Percentiles rank a stretch among this genome's conserved stretches.
These are phyloP conservation scores for Coemansia sp. DNA, from an alignment of 192 early-diverging fungal genomes.

Conservation along the genomic window DNA sequence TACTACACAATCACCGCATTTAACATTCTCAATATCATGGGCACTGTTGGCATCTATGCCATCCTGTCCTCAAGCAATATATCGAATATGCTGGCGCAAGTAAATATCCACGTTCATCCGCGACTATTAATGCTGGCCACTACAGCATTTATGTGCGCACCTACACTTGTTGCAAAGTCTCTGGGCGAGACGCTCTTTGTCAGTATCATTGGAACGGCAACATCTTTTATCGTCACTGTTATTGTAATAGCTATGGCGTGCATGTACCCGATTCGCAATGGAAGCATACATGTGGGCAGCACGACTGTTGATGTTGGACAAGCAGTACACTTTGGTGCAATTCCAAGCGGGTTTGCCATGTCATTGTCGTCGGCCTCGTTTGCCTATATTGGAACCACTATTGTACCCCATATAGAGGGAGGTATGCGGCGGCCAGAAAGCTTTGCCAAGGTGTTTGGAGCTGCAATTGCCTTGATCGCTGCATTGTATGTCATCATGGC, in stretches of 20 bases:
- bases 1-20: slow-evolving; percentile 47
- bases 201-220: slow-evolving; percentile 68
- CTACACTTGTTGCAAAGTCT: slow-evolving; percentile 67
- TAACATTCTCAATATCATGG: slow-evolving; percentile 52
- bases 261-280: slow-evolving; percentile 39
- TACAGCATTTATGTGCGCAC: slow-evolving; percentile 59
- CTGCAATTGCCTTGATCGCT: slow-evolving; percentile 60
- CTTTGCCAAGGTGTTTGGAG: slow-evolving; percentile 62
- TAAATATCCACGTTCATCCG: slow-evolving; percentile 30
- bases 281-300: slow-evolving; percentile 26
- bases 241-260: slow-evolving; percentile 58
- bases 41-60: slow-evolving; percentile 42
- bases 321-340: slow-evolving; percentile 22
- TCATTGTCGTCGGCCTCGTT: slow-evolving; percentile 70
- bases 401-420: slow-evolving; percentile 76
- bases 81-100: slow-evolving; percentile 33
- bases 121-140: slow-evolving; percentile 52
- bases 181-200: slow-evolving; percentile 74
- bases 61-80: slow-evolving; percentile 50
- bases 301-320: slow-evolving; percentile 16
- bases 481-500: slow-evolving; percentile 71
- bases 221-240: slow-evolving; percentile 64
- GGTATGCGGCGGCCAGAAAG: slow-evolving; percentile 69
- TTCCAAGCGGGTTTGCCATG: slow-evolving; percentile 59
- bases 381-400: slow-evolving; percentile 71